phyloP scores from a whole-genome alignment of 305 asterid genomes.

The Rubia tinctorum region DNA sequence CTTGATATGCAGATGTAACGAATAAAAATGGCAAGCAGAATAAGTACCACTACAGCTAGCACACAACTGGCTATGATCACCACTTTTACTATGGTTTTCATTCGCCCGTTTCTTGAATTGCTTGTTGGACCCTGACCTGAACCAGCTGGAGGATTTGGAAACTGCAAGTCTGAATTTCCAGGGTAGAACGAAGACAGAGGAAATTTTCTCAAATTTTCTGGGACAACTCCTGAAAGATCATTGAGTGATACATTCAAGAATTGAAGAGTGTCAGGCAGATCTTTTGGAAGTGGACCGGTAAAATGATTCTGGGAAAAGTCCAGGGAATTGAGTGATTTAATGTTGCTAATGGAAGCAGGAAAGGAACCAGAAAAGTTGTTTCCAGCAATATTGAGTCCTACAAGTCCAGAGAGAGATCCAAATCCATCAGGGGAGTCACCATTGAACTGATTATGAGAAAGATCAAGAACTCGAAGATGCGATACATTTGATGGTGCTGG shows the following conservation, averaged over 20 bases:
- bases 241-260: constrained; percentile 80
- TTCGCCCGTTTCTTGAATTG: constrained; percentile 29
- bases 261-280: constrained; percentile 57
- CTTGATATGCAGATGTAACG: constrained; percentile 43
- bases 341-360: constrained; percentile 52
- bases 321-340: constrained; percentile 43
- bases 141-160: constrained; percentile 78
- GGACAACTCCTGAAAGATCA: constrained; percentile 83
- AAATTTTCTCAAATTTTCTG: constrained; percentile 83
- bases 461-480: constrained; percentile 58
- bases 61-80: constrained; percentile 58
- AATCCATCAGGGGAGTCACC: constrained; percentile 69
- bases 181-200: constrained; percentile 87
- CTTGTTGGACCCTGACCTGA: constrained; percentile 39
- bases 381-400: constrained; percentile 55
- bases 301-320: constrained; percentile 70
- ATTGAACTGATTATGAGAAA: constrained; percentile 57
- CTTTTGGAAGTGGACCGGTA: constrained; percentile 62
- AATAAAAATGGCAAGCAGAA: constrained; percentile 57
- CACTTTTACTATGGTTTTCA: constrained; percentile 52
- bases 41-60: constrained; percentile 43
- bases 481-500: constrained; percentile 37
- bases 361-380: constrained; percentile 78
- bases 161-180: constrained; percentile 69
- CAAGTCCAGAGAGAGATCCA: constrained; percentile 54